Evolutionary conservation across 176 grass and related monocot genomes (phyloP).

Genomic region (Phoenix roebelenii): DNA sequence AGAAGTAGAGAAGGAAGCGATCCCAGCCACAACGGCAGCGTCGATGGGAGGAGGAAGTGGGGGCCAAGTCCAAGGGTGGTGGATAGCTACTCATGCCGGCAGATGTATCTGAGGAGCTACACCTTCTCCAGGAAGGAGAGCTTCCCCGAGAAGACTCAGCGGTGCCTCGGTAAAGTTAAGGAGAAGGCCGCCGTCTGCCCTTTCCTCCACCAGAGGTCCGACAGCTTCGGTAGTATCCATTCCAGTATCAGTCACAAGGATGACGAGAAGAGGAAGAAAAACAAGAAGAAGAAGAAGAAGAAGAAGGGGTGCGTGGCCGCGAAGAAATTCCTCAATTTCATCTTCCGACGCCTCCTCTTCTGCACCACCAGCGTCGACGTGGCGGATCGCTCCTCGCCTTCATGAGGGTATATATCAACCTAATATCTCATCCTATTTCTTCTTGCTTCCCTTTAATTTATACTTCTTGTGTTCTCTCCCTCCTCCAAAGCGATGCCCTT

Average conservation of each 20-base stretch:
- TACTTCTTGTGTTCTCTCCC: too few species aligned
- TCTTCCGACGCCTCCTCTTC: background rate
- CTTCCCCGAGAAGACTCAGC: background rate
- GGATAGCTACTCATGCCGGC: conserved; percentile 11
- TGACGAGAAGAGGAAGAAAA: too few species aligned
- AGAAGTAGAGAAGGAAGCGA: background rate
- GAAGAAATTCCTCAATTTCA: background rate
- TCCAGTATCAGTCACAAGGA: too few species aligned
- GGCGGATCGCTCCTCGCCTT: background rate
- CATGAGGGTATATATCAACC: too few species aligned
- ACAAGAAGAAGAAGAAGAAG: background rate
- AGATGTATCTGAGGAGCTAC: conserved; percentile 15
- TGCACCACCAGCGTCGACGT: conserved; percentile 1
- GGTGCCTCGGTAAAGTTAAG: background rate
- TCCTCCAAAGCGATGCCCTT: too few species aligned
- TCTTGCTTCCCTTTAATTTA: too few species aligned
- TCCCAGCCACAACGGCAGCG: too few species aligned
- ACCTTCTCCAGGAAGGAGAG: conserved; percentile 14
- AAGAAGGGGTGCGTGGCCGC: background rate
- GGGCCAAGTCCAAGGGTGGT: too few species aligned
- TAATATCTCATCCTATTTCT: too few species aligned
- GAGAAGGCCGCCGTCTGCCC: background rate
- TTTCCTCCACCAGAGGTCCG: background rate
- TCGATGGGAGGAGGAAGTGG: too few species aligned
- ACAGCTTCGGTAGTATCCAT: too few species aligned